phyloP scores from a whole-genome alignment of 164 flowering plant species.

The Piper betle region DNA sequence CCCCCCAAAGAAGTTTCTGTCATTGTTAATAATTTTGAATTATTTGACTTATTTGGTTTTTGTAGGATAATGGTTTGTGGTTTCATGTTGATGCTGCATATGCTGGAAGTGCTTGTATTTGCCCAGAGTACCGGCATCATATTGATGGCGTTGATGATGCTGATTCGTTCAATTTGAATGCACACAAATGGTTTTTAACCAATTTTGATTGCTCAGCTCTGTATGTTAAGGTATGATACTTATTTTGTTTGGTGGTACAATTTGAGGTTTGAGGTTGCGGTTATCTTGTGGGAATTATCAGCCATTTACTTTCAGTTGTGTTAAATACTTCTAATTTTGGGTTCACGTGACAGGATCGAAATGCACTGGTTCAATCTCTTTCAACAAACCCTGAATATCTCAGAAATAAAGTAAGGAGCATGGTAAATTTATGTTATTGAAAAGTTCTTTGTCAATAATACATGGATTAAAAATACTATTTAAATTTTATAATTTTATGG shows the following conservation, averaged over 20 bases:
- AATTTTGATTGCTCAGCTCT: conserved; percentile 88
- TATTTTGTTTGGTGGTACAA: neutral
- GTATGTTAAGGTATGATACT: conserved; percentile 73
- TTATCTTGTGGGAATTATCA: too few species aligned
- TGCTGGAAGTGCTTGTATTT: conserved; percentile 97
- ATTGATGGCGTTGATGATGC: conserved; percentile 85
- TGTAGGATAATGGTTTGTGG: conserved; percentile 64
- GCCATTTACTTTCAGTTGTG: too few species aligned
- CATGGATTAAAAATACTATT: too few species aligned
- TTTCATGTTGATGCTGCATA: conserved; percentile 95
- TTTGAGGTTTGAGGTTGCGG: too few species aligned
- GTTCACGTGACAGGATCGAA: conserved; percentile 47
- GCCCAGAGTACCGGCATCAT: conserved; percentile 77
- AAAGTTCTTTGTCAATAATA: too few species aligned
- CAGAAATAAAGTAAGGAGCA: conserved; percentile 45
- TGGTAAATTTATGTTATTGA: too few species aligned
- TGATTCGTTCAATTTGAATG: conserved; percentile 89
- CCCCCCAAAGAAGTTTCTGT: neutral
- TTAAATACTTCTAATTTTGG: neutral
- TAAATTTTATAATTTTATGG: too few species aligned
- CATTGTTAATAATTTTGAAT: neutral
- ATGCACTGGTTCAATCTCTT: conserved; percentile 62
- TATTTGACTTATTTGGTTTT: conserved; percentile 6
- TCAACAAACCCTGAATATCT: conserved; percentile 88
- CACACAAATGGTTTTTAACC: conserved; percentile 92